Percentiles rank a stretch among this genome's conserved stretches.
Evolutionary conservation across 495 filamentous ascomycete species (phyloP).

Genomic region (Thermothielavioides terrestris): DNA sequence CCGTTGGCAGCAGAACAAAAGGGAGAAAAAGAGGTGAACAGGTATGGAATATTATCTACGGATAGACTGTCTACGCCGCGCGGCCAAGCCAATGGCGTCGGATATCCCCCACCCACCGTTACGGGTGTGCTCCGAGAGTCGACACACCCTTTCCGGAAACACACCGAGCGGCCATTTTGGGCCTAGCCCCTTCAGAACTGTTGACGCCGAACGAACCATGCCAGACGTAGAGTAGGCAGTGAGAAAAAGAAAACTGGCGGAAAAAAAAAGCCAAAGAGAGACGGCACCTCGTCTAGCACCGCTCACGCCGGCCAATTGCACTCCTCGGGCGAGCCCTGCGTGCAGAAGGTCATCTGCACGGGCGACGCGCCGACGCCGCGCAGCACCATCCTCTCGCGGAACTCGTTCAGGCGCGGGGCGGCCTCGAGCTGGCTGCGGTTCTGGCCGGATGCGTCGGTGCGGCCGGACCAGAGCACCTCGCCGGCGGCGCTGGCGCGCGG

Average conservation of each 20-base stretch:
- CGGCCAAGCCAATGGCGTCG: too few species aligned
- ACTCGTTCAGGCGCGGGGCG: constrained; percentile 55
- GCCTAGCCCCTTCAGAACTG: too few species aligned
- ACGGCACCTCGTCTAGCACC: background rate
- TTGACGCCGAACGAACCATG: too few species aligned
- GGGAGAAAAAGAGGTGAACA: too few species aligned
- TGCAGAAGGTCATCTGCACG: constrained; percentile 46
- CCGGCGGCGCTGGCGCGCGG: constrained; percentile 62
- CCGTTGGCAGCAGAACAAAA: too few species aligned
- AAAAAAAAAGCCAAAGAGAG: background rate
- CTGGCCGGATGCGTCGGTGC: constrained; percentile 47
- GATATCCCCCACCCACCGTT: too few species aligned
- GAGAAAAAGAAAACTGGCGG: background rate
- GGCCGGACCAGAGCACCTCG: constrained; percentile 69
- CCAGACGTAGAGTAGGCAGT: too few species aligned
- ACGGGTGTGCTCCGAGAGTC: too few species aligned
- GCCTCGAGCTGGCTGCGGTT: constrained; percentile 60
- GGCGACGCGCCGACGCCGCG: constrained; percentile 54
- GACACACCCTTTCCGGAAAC: too few species aligned
- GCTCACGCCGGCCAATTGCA: constrained; percentile 14
- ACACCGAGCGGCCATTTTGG: too few species aligned
- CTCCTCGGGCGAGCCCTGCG: constrained; percentile 29
- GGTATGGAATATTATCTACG: too few species aligned
- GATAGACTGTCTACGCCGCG: too few species aligned
- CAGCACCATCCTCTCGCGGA: constrained; percentile 61